phyloP scores from a whole-genome alignment of 768 basidiomycete species.

The Pulveroboletus sp. region DNA sequence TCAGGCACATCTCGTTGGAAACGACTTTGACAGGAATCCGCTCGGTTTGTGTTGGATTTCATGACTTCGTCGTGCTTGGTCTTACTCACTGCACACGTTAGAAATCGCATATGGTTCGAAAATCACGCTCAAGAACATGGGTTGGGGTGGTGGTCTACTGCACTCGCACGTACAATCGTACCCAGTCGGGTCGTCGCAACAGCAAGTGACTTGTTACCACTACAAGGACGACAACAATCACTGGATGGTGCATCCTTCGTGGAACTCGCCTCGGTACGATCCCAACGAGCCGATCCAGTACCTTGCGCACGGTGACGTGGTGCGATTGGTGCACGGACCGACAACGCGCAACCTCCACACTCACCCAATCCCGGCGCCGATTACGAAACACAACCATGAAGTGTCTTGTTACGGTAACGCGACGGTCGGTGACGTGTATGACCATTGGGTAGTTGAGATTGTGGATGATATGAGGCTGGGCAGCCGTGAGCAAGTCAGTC shows the following conservation, averaged over 20 bases:
- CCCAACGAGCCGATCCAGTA: conserved; percentile 64
- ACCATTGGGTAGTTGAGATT: conserved; percentile 91
- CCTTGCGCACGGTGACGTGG: conserved; percentile 70
- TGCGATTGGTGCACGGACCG: conserved; percentile 78
- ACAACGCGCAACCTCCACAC: conserved; percentile 94
- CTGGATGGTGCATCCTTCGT: conserved; percentile 76
- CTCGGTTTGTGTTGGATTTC: conserved; percentile 51
- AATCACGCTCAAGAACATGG: conserved; percentile 94
- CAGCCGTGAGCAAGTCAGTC: conserved; percentile 51
- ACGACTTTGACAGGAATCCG: conserved; percentile 90
- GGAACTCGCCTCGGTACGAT: conserved; percentile 71
- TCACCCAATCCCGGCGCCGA: conserved; percentile 81
- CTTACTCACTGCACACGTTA: conserved; percentile 23
- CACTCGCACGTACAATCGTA: conserved; percentile 98
- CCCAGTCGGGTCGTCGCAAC: conserved; percentile 88
- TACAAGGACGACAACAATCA: conserved; percentile 99
- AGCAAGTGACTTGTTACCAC: conserved; percentile 98
- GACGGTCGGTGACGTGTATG: conserved; percentile 83
- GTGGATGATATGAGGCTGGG: conserved; percentile 84
- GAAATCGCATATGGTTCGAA: conserved; percentile 91
- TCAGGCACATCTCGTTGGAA: conserved; percentile 93
- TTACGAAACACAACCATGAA: conserved; percentile 87
- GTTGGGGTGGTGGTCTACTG: conserved; percentile 93
- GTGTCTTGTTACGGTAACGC: conserved; percentile 93
- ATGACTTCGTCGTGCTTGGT: background rate